phyloP scores from a whole-genome alignment of 768 basidiomycete species.

The Melanogaster broomeanus region DNA sequence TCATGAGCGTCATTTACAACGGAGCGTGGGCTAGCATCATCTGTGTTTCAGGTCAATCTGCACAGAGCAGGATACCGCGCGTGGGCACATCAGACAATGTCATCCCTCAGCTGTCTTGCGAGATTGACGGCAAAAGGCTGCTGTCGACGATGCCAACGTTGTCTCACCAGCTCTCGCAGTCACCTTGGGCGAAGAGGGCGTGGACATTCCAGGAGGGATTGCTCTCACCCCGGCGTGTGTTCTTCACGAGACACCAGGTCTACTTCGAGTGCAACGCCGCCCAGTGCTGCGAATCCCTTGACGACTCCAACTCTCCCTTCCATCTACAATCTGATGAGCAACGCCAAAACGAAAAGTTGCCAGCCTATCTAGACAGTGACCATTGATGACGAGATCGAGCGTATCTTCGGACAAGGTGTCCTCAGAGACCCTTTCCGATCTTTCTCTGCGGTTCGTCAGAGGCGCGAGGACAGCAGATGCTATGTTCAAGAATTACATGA shows the following conservation, averaged over 20 bases:
- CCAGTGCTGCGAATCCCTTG: conserved; percentile 13
- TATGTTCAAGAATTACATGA: not conserved
- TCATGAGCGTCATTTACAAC: conserved; percentile 19
- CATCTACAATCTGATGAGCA: conserved; percentile 6
- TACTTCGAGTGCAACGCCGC: conserved; percentile 17
- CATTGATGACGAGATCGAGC: not conserved
- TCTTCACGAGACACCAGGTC: conserved; percentile 21
- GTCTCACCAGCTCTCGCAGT: conserved; percentile 2
- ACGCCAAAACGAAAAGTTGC: not conserved
- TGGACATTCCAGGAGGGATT: conserved; percentile 22
- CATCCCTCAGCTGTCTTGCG: conserved; percentile 9
- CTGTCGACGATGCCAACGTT: conserved; percentile 14
- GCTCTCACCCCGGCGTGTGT: conserved; percentile 14
- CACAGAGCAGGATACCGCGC: conserved; percentile 12
- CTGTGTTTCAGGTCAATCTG: conserved; percentile 3
- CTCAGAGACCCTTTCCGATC: conserved; percentile 11
- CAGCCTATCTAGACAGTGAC: not conserved
- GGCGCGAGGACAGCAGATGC: not conserved
- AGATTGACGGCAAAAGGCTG: conserved; percentile 5
- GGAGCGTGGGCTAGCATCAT: conserved; percentile 16
- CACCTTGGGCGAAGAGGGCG: conserved; percentile 11
- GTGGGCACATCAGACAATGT: conserved; percentile 8
- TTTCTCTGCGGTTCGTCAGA: not conserved
- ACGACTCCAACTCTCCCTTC: conserved; percentile 14
- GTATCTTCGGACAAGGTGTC: conserved; percentile 4